These are phyloP conservation scores for Starmera pachycereana DNA, from an alignment of 805 yeast species.

Conservation along the genomic window DNA sequence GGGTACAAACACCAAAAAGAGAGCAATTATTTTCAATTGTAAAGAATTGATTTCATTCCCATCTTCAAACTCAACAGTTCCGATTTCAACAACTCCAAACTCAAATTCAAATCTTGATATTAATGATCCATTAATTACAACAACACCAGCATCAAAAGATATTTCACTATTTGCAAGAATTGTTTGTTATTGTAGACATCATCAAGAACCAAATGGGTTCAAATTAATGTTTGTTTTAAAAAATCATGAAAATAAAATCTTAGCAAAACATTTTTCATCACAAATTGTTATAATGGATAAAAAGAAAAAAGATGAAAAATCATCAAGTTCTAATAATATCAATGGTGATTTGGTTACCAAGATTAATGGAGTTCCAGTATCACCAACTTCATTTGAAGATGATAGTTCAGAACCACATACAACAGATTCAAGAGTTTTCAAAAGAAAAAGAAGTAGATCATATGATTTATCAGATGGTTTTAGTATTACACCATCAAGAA, in stretches of 20 bases:
- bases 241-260: conserved; percentile 46
- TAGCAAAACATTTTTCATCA: conserved; percentile 63
- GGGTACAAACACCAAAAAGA: conserved; percentile 60
- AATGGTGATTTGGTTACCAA: not conserved
- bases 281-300: conserved; percentile 91
- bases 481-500: conserved; percentile 25
- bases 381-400: conserved; percentile 55
- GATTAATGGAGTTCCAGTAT: conserved; percentile 26
- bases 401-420: conserved; percentile 44
- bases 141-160: conserved; percentile 15
- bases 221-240: conserved; percentile 58
- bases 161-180: conserved; percentile 59
- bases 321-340: not conserved
- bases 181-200: conserved; percentile 95
- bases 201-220: conserved; percentile 81
- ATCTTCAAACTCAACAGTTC: conserved; percentile 26
- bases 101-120: conserved; percentile 5
- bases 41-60: conserved; percentile 76
- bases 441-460: conserved; percentile 34
- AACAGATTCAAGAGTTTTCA: conserved; percentile 28
- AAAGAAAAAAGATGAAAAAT: conserved; percentile 38
- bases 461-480: conserved; percentile 25
- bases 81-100: too few species aligned
- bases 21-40: conserved; percentile 86
- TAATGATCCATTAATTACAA: too few species aligned